A percentile compares a stretch with the other conserved stretches of the same genome.
phyloP scores from a whole-genome alignment of 2,329 filamentous ascomycete species.

The Exophiala sp. region DNA sequence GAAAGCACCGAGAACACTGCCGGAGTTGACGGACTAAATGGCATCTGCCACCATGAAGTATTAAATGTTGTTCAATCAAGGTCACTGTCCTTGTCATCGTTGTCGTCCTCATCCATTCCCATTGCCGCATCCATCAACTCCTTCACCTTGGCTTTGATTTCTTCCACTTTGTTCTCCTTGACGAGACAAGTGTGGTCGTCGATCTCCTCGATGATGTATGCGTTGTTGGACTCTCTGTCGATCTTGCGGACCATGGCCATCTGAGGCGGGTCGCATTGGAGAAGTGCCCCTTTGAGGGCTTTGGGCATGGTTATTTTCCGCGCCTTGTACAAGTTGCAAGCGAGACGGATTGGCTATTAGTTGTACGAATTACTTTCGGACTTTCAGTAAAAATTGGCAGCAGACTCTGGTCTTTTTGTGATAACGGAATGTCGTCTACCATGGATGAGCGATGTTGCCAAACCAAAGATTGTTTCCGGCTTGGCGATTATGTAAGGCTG shows the following conservation, averaged over 20 bases:
- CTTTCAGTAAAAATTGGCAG: no score
- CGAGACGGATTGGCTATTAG: no score
- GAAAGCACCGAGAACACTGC: no score
- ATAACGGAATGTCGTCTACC: no score
- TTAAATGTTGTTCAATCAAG: slow-evolving; percentile 17
- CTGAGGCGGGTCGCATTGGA: slow-evolving; percentile 31
- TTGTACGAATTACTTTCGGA: no score
- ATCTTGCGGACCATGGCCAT: slow-evolving; percentile 32
- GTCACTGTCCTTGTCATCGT: slow-evolving; percentile 29
- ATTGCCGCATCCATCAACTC: slow-evolving; percentile 29
- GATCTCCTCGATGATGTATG: slow-evolving; percentile 30
- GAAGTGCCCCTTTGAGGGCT: slow-evolving; percentile 28
- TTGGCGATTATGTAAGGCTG: no score
- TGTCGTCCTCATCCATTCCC: slow-evolving; percentile 28
- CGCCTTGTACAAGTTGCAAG: no score
- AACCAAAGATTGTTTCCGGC: no score
- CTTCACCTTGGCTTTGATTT: slow-evolving; percentile 29
- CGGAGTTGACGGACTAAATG: no score
- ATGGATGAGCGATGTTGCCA: no score
- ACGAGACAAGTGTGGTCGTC: slow-evolving; percentile 30
- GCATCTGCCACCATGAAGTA: no score
- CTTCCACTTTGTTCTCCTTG: slow-evolving; percentile 30
- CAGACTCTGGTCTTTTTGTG: no score
- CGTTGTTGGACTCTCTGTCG: slow-evolving; percentile 26
- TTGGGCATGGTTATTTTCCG: slow-evolving; percentile 21